Percentiles rank a stretch among this genome's conserved stretches.
Conservation (phyloP, 2,329 filamentous ascomycete genomes). For the Cercospora zeae-maydis region DNA sequence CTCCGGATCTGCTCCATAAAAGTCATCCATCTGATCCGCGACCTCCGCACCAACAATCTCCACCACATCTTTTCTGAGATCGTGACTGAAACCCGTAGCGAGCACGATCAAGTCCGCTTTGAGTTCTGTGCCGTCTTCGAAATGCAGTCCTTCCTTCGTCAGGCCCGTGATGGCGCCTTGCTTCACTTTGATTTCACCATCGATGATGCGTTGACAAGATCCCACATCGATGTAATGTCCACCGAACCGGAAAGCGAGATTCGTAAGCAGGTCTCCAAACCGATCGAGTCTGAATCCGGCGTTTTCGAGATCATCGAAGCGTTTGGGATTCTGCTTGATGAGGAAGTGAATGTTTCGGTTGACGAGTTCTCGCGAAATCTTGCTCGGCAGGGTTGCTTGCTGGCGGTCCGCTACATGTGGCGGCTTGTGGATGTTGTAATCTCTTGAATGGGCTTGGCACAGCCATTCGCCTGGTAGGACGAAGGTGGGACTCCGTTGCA, state of each 20-base stretch:
- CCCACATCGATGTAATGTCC: constrained; percentile 51
- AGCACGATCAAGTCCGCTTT: constrained; percentile 48
- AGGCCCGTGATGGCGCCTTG: constrained; percentile 38
- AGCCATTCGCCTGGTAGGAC: constrained; percentile 36
- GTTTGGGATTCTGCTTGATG: constrained; percentile 36
- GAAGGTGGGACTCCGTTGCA: constrained; percentile 46
- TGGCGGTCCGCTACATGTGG: constrained; percentile 25
- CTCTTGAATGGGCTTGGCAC: constrained; percentile 13
- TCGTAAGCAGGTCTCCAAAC: constrained; percentile 37
- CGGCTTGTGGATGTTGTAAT: constrained; percentile 24
- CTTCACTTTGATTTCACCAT: constrained; percentile 47
- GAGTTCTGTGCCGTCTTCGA: constrained; percentile 44
- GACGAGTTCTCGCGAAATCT: constrained; percentile 33
- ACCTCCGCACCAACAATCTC: constrained; percentile 43
- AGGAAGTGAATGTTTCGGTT: constrained; percentile 31
- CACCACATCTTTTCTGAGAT: constrained; percentile 41
- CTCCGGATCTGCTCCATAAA: constrained; percentile 47
- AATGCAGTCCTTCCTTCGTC: constrained; percentile 41
- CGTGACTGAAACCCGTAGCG: constrained; percentile 46
- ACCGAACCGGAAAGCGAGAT: constrained; percentile 44
- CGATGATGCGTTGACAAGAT: constrained; percentile 41
- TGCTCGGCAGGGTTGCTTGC: constrained; percentile 30
- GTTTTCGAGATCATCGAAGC: constrained; percentile 42
- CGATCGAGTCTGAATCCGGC: constrained; percentile 45
- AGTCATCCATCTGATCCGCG: constrained; percentile 43